Percentiles rank a stretch among this genome's conserved stretches.
These are phyloP conservation scores for Aspergillus ustus DNA, from an alignment of 2,329 filamentous ascomycete species.

Conservation along the genomic window DNA sequence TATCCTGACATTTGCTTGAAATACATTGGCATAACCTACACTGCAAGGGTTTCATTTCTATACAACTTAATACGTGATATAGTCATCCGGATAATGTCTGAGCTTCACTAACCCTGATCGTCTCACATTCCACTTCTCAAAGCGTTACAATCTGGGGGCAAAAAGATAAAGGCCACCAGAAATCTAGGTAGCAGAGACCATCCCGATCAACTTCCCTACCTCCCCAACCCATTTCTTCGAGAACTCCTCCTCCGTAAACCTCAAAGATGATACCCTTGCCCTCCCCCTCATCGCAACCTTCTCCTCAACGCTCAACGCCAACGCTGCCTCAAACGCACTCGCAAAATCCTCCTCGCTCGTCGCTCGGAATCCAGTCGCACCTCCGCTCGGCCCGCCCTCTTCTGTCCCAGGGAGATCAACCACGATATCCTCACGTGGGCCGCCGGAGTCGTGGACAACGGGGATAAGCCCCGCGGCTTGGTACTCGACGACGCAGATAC, in stretches of 20 bases:
- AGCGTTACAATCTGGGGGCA: not conserved
- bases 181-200: constrained; percentile 30
- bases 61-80: not conserved
- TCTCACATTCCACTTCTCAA: not conserved
- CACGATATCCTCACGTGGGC: constrained; percentile 92
- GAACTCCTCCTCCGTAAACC: constrained; percentile 91
- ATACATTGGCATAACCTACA: not conserved
- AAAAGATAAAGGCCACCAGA: no score
- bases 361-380: constrained; percentile 85
- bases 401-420: constrained; percentile 58
- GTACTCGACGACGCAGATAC: constrained; percentile 97
- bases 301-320: constrained; percentile 65
- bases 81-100: not conserved
- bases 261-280: constrained; percentile 75
- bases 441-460: constrained; percentile 91
- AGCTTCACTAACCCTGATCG: not conserved
- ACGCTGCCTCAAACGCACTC: constrained; percentile 74
- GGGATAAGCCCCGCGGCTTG: constrained; percentile 91
- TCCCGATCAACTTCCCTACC: constrained; percentile 70
- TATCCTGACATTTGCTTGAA: not conserved
- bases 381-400: constrained; percentile 59
- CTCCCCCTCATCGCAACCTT: constrained; percentile 74
- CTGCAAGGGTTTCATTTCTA: not conserved
- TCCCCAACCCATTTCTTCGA: constrained; percentile 75
- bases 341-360: constrained; percentile 80